A percentile compares a stretch with the other conserved stretches of the same genome.
These are phyloP conservation scores for Backusella westeae DNA, from an alignment of 192 early-diverging fungal genomes.

Conservation along the genomic window DNA sequence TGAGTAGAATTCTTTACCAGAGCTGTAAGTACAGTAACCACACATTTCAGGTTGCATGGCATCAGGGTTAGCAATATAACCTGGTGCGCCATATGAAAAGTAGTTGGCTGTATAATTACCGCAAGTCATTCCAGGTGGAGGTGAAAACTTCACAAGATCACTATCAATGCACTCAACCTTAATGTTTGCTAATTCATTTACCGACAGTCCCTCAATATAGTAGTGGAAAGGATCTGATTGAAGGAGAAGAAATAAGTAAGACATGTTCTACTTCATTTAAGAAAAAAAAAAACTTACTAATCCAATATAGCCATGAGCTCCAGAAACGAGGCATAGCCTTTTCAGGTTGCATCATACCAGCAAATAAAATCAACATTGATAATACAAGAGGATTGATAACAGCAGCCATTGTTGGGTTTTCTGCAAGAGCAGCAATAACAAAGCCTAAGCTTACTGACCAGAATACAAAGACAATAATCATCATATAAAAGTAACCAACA, in stretches of 20 bases:
- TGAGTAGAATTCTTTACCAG: constrained; percentile 56
- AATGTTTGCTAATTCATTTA: constrained; percentile 58
- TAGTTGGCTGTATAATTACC: constrained; percentile 41
- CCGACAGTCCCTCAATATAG: constrained; percentile 61
- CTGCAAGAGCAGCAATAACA: constrained; percentile 59
- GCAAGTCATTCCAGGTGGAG: constrained; percentile 62
- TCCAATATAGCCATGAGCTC: constrained; percentile 68
- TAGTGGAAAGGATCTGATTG: constrained; percentile 67
- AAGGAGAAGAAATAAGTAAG: background rate
- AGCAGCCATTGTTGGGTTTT: constrained; percentile 54
- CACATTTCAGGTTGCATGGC: constrained; percentile 41
- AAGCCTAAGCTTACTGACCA: constrained; percentile 70
- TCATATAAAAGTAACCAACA: constrained; percentile 64
- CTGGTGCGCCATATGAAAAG: constrained; percentile 6
- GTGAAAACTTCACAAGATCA: constrained; percentile 56
- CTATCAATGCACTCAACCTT: constrained; percentile 43
- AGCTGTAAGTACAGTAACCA: constrained; percentile 58
- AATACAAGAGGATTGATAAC: constrained; percentile 69
- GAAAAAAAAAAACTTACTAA: constrained; percentile 18
- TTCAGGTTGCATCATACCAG: constrained; percentile 65
- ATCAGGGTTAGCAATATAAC: constrained; percentile 15
- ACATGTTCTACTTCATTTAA: background rate
- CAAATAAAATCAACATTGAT: constrained; percentile 65
- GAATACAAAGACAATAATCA: constrained; percentile 55
- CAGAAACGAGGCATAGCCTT: constrained; percentile 65